These are phyloP conservation scores for Saccharum hybrid DNA, from an alignment of 202 grass and related monocot species.

Conservation along the genomic window DNA sequence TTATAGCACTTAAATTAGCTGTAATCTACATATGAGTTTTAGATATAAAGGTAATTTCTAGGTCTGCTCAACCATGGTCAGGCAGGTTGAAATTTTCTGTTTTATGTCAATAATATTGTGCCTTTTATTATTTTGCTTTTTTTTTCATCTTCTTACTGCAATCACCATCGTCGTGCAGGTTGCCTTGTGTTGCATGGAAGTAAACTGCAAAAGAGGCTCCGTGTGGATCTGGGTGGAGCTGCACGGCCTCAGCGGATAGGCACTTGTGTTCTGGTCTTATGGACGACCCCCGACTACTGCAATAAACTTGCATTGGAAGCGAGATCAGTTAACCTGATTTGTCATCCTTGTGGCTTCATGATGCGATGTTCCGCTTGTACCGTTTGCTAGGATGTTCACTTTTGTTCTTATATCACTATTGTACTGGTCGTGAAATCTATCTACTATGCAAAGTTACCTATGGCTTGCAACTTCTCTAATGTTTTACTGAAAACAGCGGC, in stretches of 20 bases:
- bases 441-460: constrained; percentile 37
- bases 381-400: constrained; percentile 39
- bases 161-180: constrained; percentile 38
- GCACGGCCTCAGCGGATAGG: constrained; percentile 17
- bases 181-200: constrained; percentile 58
- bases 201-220: constrained; percentile 24
- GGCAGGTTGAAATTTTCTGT: neutral
- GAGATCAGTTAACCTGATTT: constrained; percentile 67
- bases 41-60: neutral
- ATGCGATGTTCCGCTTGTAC: constrained; percentile 60
- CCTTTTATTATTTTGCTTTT: neutral
- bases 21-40: neutral
- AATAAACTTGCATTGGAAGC: constrained; percentile 58
- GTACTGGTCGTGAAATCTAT: constrained; percentile 27
- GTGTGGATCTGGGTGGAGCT: constrained; percentile 18
- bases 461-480: too few relatives aligned
- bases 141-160: constrained; percentile 9
- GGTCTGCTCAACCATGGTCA: neutral
- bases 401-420: neutral
- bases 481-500: neutral
- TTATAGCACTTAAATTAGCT: neutral
- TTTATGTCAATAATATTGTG: neutral
- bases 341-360: constrained; percentile 58
- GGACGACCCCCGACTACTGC: constrained; percentile 34
- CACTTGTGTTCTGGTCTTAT: constrained; percentile 28